Percentiles rank a stretch among this genome's conserved stretches.
These are phyloP conservation scores for Trypanosoma scelopori DNA, from an alignment of 208 protist genomes.

Conservation along the genomic window DNA sequence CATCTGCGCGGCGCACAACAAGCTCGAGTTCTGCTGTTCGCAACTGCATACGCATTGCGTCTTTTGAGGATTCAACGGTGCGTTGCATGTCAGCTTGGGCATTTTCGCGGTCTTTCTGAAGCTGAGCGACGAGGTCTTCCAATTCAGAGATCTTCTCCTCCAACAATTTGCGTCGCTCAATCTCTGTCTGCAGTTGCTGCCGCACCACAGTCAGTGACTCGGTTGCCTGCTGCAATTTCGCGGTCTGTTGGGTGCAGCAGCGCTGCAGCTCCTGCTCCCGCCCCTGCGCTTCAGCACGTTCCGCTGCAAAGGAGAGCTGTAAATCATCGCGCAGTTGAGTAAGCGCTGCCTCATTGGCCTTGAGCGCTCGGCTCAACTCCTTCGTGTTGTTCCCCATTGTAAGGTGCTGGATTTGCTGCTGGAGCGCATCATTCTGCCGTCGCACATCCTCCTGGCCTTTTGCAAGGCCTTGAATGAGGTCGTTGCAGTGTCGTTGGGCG, in stretches of 20 bases:
- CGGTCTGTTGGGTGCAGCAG: conserved; percentile 20
- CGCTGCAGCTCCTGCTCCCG: conserved; percentile 29
- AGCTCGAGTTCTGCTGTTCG: neutral
- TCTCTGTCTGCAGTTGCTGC: conserved; percentile 19
- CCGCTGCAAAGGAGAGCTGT: conserved; percentile 17
- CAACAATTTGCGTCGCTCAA: neutral
- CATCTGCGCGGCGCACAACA: conserved; percentile 11
- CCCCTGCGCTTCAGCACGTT: conserved; percentile 21
- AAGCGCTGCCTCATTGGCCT: conserved; percentile 33
- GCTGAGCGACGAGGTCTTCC: neutral
- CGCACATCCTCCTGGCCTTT: conserved; percentile 19
- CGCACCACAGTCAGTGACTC: neutral
- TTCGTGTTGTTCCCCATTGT: conserved; percentile 14
- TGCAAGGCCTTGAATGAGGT: conserved; percentile 6
- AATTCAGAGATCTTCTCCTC: conserved; percentile 7
- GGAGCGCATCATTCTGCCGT: conserved; percentile 2
- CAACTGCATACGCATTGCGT: conserved; percentile 7
- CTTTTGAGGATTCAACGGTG: conserved; percentile 29
- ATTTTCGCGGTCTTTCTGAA: neutral
- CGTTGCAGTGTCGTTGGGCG: conserved; percentile 20
- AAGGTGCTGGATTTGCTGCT: conserved; percentile 14
- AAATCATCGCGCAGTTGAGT: conserved; percentile 25
- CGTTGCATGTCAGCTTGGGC: conserved; percentile 33
- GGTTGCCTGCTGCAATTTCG: neutral
- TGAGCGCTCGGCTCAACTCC: conserved; percentile 13